Evolutionary conservation across 106 monocot genomes (phyloP).

Genomic region (Ottelia alismoides): DNA sequence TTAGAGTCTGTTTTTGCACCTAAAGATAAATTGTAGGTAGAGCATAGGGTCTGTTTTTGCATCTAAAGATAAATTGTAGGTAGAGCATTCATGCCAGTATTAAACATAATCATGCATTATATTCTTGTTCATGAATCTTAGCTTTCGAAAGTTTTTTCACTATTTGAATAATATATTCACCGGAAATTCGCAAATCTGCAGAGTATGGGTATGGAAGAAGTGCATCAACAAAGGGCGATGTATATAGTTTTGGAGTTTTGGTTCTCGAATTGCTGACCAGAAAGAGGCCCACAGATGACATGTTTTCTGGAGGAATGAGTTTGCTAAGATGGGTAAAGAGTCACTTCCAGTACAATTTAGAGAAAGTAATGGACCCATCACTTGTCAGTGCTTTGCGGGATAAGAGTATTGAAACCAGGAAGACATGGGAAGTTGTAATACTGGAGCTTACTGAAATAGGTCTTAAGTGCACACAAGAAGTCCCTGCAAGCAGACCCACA

Average conservation of each 20-base stretch:
- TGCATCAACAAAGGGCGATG: constrained; percentile 37
- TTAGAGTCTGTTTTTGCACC: no score
- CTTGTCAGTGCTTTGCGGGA: constrained; percentile 8
- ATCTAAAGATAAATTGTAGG: no score
- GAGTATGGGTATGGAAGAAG: constrained; percentile 43
- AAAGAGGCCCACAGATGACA: constrained; percentile 29
- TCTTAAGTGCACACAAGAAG: constrained; percentile 28
- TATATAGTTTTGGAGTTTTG: constrained; percentile 50
- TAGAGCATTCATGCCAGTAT: no score
- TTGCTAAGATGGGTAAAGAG: constrained; percentile 59
- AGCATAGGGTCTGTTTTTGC: no score
- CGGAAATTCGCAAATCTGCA: no score
- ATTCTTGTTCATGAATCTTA: no score
- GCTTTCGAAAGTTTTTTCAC: no score
- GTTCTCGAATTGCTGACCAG: constrained; percentile 36
- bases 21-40: no score
- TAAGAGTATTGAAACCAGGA: constrained; percentile 3
- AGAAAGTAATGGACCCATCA: constrained; percentile 14
- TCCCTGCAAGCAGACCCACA: constrained; percentile 23
- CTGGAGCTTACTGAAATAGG: constrained; percentile 32
- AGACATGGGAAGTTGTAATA: constrained; percentile 24
- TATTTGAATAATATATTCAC: no score
- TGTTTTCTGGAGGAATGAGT: constrained; percentile 40
- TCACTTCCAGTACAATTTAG: constrained; percentile 21
- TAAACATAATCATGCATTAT: no score